These are phyloP conservation scores for Monascus purpureus DNA, from an alignment of 495 filamentous ascomycete genomes.

Conservation along the genomic window DNA sequence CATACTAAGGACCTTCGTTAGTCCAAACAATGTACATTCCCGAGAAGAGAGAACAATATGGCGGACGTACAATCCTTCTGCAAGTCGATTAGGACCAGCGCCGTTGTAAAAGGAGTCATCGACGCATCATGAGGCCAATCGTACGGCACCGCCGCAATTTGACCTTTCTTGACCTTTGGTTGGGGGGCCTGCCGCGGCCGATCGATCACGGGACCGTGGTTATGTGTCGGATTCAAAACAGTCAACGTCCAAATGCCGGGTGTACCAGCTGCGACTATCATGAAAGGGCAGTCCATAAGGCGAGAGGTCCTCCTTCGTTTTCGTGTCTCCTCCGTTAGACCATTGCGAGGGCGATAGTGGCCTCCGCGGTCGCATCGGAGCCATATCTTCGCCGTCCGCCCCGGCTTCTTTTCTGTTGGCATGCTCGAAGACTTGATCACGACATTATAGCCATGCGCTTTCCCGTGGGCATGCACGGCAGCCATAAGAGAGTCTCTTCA, in stretches of 20 bases:
- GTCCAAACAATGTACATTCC: background rate
- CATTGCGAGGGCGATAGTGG: conserved; percentile 35
- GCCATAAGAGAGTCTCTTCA: conserved; percentile 23
- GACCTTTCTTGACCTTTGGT: conserved; percentile 32
- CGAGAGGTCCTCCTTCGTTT: conserved; percentile 33
- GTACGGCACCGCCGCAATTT: conserved; percentile 39
- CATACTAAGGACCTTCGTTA: conserved; percentile 32
- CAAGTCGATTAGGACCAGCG: conserved; percentile 59
- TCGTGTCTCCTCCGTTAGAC: conserved; percentile 34
- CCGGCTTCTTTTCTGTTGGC: conserved; percentile 34
- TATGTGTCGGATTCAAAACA: conserved; percentile 30
- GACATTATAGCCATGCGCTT: conserved; percentile 32
- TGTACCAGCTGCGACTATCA: conserved; percentile 31
- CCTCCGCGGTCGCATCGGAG: conserved; percentile 36
- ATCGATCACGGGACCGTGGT: conserved; percentile 31
- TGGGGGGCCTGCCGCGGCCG: conserved; percentile 26
- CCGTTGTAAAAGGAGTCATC: conserved; percentile 44
- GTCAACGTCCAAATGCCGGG: conserved; percentile 32
- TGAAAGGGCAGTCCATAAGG: conserved; percentile 35
- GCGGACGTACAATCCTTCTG: conserved; percentile 48
- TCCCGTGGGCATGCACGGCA: conserved; percentile 31
- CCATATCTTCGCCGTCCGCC: conserved; percentile 34
- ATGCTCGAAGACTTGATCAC: conserved; percentile 36
- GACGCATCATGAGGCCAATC: conserved; percentile 48
- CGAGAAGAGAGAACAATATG: conserved; percentile 1